These are phyloP conservation scores for Usnea hakonensis DNA, from an alignment of 495 filamentous ascomycete species.

Conservation along the genomic window DNA sequence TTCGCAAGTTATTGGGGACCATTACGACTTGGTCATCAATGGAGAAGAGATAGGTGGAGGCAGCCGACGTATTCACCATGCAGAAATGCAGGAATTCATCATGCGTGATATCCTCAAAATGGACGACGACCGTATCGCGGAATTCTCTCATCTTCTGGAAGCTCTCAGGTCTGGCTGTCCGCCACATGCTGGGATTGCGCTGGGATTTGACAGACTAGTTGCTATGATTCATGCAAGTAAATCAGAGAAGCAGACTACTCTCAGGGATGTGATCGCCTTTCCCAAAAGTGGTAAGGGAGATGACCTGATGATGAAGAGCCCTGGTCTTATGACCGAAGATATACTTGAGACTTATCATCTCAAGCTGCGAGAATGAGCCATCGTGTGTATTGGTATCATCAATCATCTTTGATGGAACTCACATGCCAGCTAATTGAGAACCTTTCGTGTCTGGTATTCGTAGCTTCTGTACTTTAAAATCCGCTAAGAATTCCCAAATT, in stretches of 20 bases:
- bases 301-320: constrained; percentile 72
- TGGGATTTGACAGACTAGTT: constrained; percentile 88
- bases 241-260: constrained; percentile 46
- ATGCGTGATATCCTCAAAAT: constrained; percentile 74
- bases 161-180: constrained; percentile 84
- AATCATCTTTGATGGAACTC: not conserved
- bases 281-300: constrained; percentile 85
- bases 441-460: not conserved
- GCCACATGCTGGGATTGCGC: constrained; percentile 88
- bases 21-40: constrained; percentile 94
- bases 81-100: constrained; percentile 75
- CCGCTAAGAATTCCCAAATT: too few species aligned
- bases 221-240: constrained; percentile 59
- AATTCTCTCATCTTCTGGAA: constrained; percentile 78
- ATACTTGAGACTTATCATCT: constrained; percentile 68
- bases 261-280: constrained; percentile 93
- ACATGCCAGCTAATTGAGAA: not conserved
- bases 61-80: constrained; percentile 84
- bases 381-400: not conserved
- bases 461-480: too few species aligned
- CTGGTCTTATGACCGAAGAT: constrained; percentile 53
- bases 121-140: constrained; percentile 50
- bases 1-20: constrained; percentile 62
- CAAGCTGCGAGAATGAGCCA: constrained; percentile 9
- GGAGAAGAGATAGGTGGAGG: constrained; percentile 92